Evolutionary conservation across 129 eudicot species (phyloP).

Genomic region (Daucus carota): DNA sequence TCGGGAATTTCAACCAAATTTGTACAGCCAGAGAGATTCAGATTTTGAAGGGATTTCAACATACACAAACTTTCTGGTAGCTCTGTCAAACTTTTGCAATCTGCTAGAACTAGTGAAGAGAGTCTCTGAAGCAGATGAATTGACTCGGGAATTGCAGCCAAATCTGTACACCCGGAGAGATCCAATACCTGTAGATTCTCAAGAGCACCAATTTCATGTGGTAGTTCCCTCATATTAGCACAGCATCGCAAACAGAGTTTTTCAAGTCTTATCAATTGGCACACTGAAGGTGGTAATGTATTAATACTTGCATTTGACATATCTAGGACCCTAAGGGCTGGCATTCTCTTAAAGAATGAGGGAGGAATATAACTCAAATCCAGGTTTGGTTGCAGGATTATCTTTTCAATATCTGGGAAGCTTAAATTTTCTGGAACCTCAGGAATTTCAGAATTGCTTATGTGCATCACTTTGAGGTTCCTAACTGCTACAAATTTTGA

Average conservation of each 20-base stretch:
- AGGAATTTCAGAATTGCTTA: slow-evolving; percentile 14
- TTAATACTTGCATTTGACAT: background rate
- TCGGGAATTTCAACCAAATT: background rate
- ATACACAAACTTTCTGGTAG: background rate
- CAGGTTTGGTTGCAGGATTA: slow-evolving; percentile 18
- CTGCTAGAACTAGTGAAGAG: no score
- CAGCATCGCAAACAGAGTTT: no score
- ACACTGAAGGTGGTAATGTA: background rate
- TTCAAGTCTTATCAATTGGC: background rate
- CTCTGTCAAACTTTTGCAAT: background rate
- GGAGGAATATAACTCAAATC: slow-evolving; percentile 10
- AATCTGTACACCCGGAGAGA: no score
- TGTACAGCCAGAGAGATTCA: background rate
- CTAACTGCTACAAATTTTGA: background rate
- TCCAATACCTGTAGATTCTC: no score
- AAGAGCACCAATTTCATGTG: no score
- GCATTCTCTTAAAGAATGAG: slow-evolving; percentile 19
- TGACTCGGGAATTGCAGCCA: no score
- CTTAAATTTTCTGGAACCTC: slow-evolving; percentile 17
- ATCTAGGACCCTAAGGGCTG: slow-evolving; percentile 13
- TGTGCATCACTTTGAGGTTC: background rate
- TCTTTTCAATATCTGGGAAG: slow-evolving; percentile 10
- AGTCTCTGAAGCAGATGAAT: no score
- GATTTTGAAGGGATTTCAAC: background rate
- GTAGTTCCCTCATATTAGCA: no score